Evolutionary conservation across 2,329 filamentous ascomycete species (phyloP), one percentile per base, ranked within the genome.

Genomic region (Sporothrix dimorphospora): DNA sequence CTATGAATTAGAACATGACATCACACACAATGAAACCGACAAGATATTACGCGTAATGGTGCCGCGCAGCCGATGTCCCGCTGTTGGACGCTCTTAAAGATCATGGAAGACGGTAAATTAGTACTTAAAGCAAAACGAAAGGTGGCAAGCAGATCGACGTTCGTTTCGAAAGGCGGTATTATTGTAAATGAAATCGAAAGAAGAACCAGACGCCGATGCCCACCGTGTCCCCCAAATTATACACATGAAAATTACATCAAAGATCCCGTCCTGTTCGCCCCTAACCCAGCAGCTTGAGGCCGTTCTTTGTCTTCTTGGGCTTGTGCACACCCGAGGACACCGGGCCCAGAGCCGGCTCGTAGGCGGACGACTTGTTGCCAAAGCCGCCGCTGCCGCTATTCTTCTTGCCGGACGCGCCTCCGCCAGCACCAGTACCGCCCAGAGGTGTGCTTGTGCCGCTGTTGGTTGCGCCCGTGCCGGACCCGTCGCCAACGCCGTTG

Each of bases 271-370:
- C 11, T 11, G 9, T 16, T 27, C 21, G 51, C 34, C 42, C 61
- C 45, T 30, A 91, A 71, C 89, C 89, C 63, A 91, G 80, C 70
- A 91, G 79, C 76, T 86, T 87, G 74, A 91, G 79, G 0, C 89
- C 89, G 47, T 89, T 88, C 82, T 90, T 90, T n/a, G 88, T 91
- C 84, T 90, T 91, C 77, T 88, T 86, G 0, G 87, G 84, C 81
- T 91, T 91, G 47, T 85, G 85, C 34, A 91, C 82, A 19, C 89
- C 89, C 21, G 81, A 83, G 12, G 85, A 85, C 74, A 81, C 79
- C 47, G 87, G 85, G 0, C 87, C 87, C 8, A 89, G 77, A 66
- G 82, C 81, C 8, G 86, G 83, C 77, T 89, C 86, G 75, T 86
- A 86, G 27, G 79, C 51, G 0, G 53, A 45, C 63, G 53, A 24